Percentiles rank a stretch among this genome's conserved stretches.
phyloP scores from a whole-genome alignment of 148 eudicot genomes.

The Beta vulgaris region DNA sequence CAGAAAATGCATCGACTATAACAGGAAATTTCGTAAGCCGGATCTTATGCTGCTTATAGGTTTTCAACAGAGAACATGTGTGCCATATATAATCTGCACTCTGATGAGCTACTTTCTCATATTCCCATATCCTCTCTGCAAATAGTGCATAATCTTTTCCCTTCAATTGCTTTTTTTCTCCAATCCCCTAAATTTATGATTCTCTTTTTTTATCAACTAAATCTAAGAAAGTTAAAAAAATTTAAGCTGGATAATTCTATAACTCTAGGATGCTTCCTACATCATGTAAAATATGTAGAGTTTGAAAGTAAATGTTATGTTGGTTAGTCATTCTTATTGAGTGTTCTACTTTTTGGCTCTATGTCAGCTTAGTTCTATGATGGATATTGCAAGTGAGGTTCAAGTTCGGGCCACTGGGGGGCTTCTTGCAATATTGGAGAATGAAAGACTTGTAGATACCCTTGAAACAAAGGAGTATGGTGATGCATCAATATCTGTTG shows the following conservation, averaged over 20 bases:
- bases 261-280: neutral
- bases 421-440: slow-evolving; percentile 93
- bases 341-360: slow-evolving; percentile 10
- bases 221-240: neutral
- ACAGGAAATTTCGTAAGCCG: neutral
- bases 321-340: neutral
- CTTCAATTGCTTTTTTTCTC: neutral
- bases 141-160: neutral
- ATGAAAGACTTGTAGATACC: slow-evolving; percentile 77
- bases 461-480: slow-evolving; percentile 79
- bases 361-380: slow-evolving; percentile 87
- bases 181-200: neutral
- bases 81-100: neutral
- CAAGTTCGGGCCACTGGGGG: slow-evolving; percentile 99
- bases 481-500: slow-evolving; percentile 68
- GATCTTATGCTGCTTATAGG: neutral
- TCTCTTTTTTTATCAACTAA: neutral
- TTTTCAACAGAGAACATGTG: neutral
- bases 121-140: neutral
- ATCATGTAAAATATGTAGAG: neutral
- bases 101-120: neutral
- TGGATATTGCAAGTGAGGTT: slow-evolving; percentile 86
- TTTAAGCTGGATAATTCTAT: neutral
- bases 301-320: neutral
- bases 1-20: neutral